A percentile compares a stretch with the other conserved stretches of the same genome.
These are phyloP conservation scores for Backusella tarrabulga DNA, from an alignment of 192 early-diverging fungal genomes.

Conservation along the genomic window DNA sequence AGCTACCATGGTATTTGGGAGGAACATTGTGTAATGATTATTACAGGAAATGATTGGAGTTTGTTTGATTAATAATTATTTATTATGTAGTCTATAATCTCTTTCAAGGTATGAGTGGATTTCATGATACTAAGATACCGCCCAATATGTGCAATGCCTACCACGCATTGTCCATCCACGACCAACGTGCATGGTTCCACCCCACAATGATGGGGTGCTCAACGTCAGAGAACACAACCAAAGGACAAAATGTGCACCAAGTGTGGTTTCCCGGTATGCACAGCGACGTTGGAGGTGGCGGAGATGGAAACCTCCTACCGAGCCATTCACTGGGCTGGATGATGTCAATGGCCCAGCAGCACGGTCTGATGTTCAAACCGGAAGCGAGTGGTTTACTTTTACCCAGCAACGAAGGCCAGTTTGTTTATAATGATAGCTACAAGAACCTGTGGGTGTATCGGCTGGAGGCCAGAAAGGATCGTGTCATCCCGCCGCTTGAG, in stretches of 20 bases:
- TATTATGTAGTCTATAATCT: conserved; percentile 13
- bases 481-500: conserved; percentile 10
- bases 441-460: background rate
- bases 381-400: background rate
- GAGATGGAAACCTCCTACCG: background rate
- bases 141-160: conserved; percentile 17
- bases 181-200: conserved; percentile 23
- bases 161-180: conserved; percentile 26
- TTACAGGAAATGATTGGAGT: too few relatives aligned
- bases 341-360: conserved; percentile 12
- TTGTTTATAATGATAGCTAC: conserved; percentile 16
- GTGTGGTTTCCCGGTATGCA: conserved; percentile 28
- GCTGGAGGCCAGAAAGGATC: conserved; percentile 10
- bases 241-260: conserved; percentile 13
- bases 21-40: conserved; percentile 14
- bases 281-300: conserved; percentile 15
- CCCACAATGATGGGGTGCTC: conserved; percentile 13
- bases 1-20: conserved; percentile 20
- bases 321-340: conserved; percentile 22
- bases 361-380: conserved; percentile 16
- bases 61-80: background rate
- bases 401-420: background rate
- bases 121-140: conserved; percentile 21
- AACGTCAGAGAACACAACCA: background rate
- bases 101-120: conserved; percentile 3